Evolutionary conservation across 345 rosid genomes (phyloP).

Genomic region (Eucalyptus cloeziana): DNA sequence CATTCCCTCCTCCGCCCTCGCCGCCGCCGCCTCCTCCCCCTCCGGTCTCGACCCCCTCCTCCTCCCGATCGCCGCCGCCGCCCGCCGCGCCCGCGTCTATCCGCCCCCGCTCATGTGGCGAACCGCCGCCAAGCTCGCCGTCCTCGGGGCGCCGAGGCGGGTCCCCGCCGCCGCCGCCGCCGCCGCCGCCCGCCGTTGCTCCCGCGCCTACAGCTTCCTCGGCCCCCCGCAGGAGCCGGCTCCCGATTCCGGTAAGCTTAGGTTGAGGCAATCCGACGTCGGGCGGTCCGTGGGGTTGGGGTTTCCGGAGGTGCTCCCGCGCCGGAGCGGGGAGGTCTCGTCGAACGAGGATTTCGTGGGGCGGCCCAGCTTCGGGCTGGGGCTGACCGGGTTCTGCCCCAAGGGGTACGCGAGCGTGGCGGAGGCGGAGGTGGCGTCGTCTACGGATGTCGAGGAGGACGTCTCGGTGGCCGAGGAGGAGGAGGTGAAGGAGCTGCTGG

Average conservation of each 20-base stretch:
- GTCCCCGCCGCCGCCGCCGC: neutral
- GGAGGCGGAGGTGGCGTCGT: constrained; percentile 66
- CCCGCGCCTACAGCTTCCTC: constrained; percentile 14
- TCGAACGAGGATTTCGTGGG: constrained; percentile 13
- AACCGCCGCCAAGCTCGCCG: constrained; percentile 44
- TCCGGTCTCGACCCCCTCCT: constrained; percentile 5
- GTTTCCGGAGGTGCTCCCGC: constrained; percentile 10
- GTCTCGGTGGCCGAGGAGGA: constrained; percentile 39
- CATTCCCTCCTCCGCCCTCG: neutral
- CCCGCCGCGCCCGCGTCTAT: neutral
- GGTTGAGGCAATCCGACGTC: constrained; percentile 4
- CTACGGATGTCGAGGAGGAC: constrained; percentile 76
- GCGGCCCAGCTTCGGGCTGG: constrained; percentile 16
- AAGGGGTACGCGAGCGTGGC: constrained; percentile 68
- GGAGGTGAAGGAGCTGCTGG: constrained; percentile 59
- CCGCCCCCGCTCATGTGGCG: constrained; percentile 65
- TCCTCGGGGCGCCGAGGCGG: constrained; percentile 16
- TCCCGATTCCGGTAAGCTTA: neutral
- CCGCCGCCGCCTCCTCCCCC: neutral
- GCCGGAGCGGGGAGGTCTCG: constrained; percentile 14
- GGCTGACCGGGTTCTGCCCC: constrained; percentile 25
- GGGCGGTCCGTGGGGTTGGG: constrained; percentile 6
- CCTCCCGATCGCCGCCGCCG: neutral
- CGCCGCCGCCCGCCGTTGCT: constrained; percentile 1
- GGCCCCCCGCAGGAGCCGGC: constrained; percentile 18